phyloP scores from a whole-genome alignment of 2,329 filamentous ascomycete genomes.

The Fusarium lateritium region DNA sequence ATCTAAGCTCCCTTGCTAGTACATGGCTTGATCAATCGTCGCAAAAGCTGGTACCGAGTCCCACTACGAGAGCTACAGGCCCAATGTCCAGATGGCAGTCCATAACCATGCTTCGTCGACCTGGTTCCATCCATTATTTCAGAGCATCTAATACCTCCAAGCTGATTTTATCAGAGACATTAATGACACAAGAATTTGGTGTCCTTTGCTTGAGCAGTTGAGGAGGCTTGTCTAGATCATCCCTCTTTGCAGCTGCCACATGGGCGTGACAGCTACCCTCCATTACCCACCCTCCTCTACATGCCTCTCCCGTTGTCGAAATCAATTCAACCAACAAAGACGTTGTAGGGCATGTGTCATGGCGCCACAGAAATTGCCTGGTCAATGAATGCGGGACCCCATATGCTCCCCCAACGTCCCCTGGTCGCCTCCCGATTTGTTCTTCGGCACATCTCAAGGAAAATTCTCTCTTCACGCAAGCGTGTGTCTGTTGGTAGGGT shows the following conservation, averaged over 20 bases:
- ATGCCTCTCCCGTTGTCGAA: conserved; percentile 33
- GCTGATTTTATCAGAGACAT: conserved; percentile 2
- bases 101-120: conserved; percentile 16
- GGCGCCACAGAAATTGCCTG: conserved; percentile 37
- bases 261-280: conserved; percentile 27
- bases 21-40: conserved; percentile 18
- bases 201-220: conserved; percentile 3
- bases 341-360: conserved; percentile 44
- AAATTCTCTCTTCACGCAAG: conserved; percentile 26
- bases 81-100: conserved; percentile 26
- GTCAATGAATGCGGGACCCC: conserved; percentile 21
- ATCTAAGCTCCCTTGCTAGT: conserved; percentile 27
- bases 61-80: conserved; percentile 18
- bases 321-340: conserved; percentile 21
- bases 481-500: conserved; percentile 44
- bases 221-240: conserved; percentile 19
- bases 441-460: conserved; percentile 39
- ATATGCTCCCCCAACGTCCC: conserved; percentile 17
- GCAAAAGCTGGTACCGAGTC: conserved; percentile 19
- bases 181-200: conserved; percentile 9
- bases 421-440: conserved; percentile 33
- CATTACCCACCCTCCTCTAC: conserved; percentile 17
- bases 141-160: neutral
- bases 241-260: conserved; percentile 33
- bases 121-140: conserved; percentile 10